Base-by-base conservation (phyloP, 352 stramenopile genomes). In the Phytopythium oedochilum region DNA sequence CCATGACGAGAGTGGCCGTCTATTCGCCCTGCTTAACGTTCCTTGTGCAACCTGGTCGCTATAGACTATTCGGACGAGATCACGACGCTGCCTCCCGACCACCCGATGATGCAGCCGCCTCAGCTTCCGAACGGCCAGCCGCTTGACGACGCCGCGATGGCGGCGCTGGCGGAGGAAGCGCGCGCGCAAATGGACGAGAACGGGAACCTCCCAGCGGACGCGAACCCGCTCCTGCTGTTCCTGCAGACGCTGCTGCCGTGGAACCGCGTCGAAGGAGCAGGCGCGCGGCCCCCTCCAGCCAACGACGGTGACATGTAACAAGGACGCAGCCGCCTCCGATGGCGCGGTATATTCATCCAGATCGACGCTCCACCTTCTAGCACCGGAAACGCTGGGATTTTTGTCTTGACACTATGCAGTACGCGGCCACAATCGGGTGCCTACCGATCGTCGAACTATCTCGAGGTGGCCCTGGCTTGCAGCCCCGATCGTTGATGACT, bases 31-130 rank as follows among this genome's bases (percentile, higher is more conserved):
- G n/a, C n/a, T n/a, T n/a, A n/a, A n/a, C n/a, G n/a, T n/a, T n/a
- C n/a, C n/a, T n/a, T n/a, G n/a, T n/a, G n/a, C n/a, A n/a, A n/a
- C n/a, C n/a, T n/a, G n/a, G n/a, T n/a, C n/a, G n/a, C 17, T 39
- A 35, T 46, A 92, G 83, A 94, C 59, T 94, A 87, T 60, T 91
- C 83, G 70, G 85, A 94, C 49, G 85, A 94, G 45, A 84, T 94
- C 59, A 93, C 85, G 51, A 94, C 82, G 61, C 52, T 94, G 55
- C 85, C 85, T 2, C 67, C 75, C 0, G 85, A 94, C 47, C 83
- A 94, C 44, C 85, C 85, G 55, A 94, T 94, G 82, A 66, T 92
- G 66, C 83, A 89, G 57, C 83, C 75, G 2, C 74, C 71, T 10
- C 70, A 89, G 55, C 62, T 80, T 31, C 79, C 76, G 34, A 75